Conservation (phyloP, 805 yeast species). For the Candida sanyiensis region DNA sequence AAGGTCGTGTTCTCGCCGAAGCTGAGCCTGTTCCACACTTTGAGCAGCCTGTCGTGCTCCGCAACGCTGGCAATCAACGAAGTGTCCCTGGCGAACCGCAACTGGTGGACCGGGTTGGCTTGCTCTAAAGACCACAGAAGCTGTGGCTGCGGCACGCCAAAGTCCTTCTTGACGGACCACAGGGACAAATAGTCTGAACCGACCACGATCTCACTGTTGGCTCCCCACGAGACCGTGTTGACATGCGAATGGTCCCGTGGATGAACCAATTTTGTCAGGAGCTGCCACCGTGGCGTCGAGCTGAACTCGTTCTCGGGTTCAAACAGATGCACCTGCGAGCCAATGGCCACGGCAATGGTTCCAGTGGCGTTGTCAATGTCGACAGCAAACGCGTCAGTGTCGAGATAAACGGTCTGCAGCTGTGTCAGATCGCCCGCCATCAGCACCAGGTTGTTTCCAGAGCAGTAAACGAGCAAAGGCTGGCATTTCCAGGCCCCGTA, state of each 20-base stretch:
- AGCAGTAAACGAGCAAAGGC: slow-evolving; percentile 54
- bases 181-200: slow-evolving; percentile 55
- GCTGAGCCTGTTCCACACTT: slow-evolving; percentile 71
- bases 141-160: slow-evolving; percentile 33
- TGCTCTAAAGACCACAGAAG: slow-evolving; percentile 40
- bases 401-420: slow-evolving; percentile 73
- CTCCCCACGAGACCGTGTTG: slow-evolving; percentile 51
- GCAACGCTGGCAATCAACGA: slow-evolving; percentile 61
- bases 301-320: slow-evolving; percentile 49
- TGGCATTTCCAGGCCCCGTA: slow-evolving; percentile 57
- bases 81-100: slow-evolving; percentile 62
- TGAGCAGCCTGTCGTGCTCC: slow-evolving; percentile 57
- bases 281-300: slow-evolving; percentile 41
- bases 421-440: slow-evolving; percentile 45
- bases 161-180: slow-evolving; percentile 44
- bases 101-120: slow-evolving; percentile 53
- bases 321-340: slow-evolving; percentile 40
- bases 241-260: slow-evolving; percentile 31
- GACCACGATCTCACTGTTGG: slow-evolving; percentile 46
- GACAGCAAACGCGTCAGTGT: slow-evolving; percentile 58
- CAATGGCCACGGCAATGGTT: slow-evolving; percentile 48
- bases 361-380: slow-evolving; percentile 62
- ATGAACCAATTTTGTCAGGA: slow-evolving; percentile 26
- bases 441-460: slow-evolving; percentile 81
- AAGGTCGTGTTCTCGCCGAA: slow-evolving; percentile 61